Percentiles rank a stretch among this genome's conserved stretches.
Evolutionary conservation across 495 filamentous ascomycete species (phyloP).

Genomic region (Aspergillus homomorphus): DNA sequence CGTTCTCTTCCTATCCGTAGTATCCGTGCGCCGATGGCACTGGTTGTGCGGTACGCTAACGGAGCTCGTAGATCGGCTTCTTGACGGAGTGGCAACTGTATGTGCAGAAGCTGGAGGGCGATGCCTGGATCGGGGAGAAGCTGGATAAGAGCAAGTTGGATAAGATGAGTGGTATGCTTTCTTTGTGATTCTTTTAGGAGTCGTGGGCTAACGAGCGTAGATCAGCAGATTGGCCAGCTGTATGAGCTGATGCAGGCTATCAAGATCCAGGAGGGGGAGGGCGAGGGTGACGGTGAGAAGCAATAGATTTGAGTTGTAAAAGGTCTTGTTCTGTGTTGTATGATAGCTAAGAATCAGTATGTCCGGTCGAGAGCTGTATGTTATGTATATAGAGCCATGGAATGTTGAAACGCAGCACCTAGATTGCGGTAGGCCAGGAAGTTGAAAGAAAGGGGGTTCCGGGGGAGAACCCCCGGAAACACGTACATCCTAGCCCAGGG

Average conservation of each 20-base stretch:
- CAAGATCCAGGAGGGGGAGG: constrained; percentile 39
- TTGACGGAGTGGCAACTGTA: constrained; percentile 96
- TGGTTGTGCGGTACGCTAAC: background rate
- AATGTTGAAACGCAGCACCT: too few relatives aligned
- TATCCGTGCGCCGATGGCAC: background rate
- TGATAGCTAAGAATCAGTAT: background rate
- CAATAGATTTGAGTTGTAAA: constrained; percentile 7
- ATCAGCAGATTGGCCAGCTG: constrained; percentile 88
- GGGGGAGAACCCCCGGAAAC: too few relatives aligned
- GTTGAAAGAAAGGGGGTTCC: too few relatives aligned
- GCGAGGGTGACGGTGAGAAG: constrained; percentile 14
- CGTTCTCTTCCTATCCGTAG: constrained; percentile 17
- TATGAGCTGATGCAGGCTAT: constrained; percentile 93
- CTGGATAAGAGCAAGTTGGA: constrained; percentile 75
- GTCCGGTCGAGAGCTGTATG: too few relatives aligned
- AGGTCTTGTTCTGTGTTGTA: background rate
- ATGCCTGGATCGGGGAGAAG: constrained; percentile 74
- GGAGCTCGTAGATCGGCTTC: constrained; percentile 73
- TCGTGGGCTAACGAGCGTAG: constrained; percentile 40
- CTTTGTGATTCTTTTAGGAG: constrained; percentile 6
- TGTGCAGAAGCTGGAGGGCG: constrained; percentile 84
- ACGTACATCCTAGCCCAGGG: too few relatives aligned
- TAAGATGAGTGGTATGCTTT: constrained; percentile 85
- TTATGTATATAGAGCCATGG: background rate
- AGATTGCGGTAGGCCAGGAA: too few relatives aligned